Evolutionary conservation across 495 filamentous ascomycete genomes (phyloP), one percentile per base, ranked within the genome.

Genomic region (Neurospora sp.): DNA sequence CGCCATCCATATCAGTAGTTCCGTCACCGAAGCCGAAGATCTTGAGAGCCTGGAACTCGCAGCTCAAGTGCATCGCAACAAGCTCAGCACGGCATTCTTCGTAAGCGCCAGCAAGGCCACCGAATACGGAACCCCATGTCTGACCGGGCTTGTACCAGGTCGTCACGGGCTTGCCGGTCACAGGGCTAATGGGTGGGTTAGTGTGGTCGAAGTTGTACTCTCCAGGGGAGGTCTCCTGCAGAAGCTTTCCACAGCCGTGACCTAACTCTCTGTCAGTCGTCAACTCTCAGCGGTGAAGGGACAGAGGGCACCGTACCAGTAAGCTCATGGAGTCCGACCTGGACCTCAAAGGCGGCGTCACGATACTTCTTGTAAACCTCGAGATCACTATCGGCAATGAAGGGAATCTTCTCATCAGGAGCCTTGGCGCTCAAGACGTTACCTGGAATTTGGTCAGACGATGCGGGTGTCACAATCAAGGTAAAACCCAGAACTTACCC

Each of bases 141-240:
- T 98, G 92, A 3, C 93, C 93, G 2, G 93, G 94, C 79, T 94
- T 95, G 81, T 98, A 98, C 88, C 90, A 97, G 7, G 92, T 94
- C 4, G 86, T 87, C 31, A 97, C 82, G 8, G 93, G 92, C 79
- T 94, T 91, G 35, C 86, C 85, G 8, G 90, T 92, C 18, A 97
- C 78, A 2, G 94, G 94, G 75, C 87, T 94, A 72, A 94, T 83
- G 4, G 95, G 95, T 3, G 94, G 95, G 75, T 92, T 90, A 37
- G 87, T 80, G 8, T 86, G 79, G 74, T 97, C 91, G 77, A 98
- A 98, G 84, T 99, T 99, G 84, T 88, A 98, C 39, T 86, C 82
- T 5, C 93, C 94, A 0, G 90, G 87, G 0, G 89, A 84, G 2
- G 92, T 97, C 79, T 98, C 95, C 80, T 97, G 94, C 4, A 99